Base-by-base conservation (phyloP, 2,329 filamentous ascomycete species). In the Metarhizium humberi region DNA sequence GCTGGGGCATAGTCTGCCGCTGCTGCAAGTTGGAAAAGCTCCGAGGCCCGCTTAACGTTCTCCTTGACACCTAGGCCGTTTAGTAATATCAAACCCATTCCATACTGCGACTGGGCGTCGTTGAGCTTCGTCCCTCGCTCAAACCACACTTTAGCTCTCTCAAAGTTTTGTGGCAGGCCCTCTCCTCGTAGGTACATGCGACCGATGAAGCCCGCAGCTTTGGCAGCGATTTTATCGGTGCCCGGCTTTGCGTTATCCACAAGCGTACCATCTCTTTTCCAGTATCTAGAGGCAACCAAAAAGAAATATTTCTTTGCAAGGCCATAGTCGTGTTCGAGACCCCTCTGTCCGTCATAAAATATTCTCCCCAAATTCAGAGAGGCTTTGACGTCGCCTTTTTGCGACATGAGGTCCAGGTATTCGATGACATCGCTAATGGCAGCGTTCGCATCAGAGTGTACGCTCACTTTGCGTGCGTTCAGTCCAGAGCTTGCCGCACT, bases 391-490 rank as follows among this genome's bases (percentile, higher is more conserved):
- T 96, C 90, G 11, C 92, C 91, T 67, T 95, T 95, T 57, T 92
- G 84, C 6, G 90, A 90, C 78, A 95, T 87, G 46, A 96, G 78
- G 63, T 96, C 90, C 61, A 96, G 77, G 63, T 96, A 99, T 67
- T 99, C 94, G 57, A 99, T 84, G 16, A 97, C 88, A 69, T 99
- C 92, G 63, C 95, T 91, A 56, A 96, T 82, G 16, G 90, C 88
- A 1, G 91, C 90, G 64, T 95, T 87, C 1, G 87, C 83, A 66
- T 94, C 88, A 3, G 90, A 89, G 60, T 87, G 86, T 1, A 85
- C 80, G 55, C 84, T 84, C 20, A 85, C 82, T 59, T 85, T 85
- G 64, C 86, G 81, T 4, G 91, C 90, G 66, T 95, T 92, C 55
- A 82, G 79, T 4, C 94, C 94, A 0, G 94, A 87, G 66, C 91